A percentile compares a stretch with the other conserved stretches of the same genome.
phyloP scores from a whole-genome alignment of 2,329 filamentous ascomycete species.

The Cercospora sojina region DNA sequence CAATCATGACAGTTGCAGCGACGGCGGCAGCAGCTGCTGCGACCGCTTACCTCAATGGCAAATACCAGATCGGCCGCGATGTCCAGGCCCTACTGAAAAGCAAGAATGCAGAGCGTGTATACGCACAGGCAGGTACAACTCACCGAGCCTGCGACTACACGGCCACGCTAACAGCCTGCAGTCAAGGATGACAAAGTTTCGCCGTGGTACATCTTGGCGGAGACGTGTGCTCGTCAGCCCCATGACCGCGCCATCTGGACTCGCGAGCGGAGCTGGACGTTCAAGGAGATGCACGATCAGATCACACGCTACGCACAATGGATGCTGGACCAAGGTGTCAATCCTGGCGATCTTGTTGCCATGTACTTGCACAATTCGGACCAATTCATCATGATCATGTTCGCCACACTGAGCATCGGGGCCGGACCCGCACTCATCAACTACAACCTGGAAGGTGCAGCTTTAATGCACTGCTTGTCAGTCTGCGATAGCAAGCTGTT shows the following conservation, averaged over 20 bases:
- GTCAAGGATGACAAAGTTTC: conserved; percentile 29
- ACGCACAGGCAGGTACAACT: conserved; percentile 50
- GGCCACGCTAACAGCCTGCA: not conserved
- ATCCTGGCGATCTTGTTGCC: conserved; percentile 37
- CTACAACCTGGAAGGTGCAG: conserved; percentile 38
- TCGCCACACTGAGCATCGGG: conserved; percentile 34
- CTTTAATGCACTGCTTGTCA: conserved; percentile 40
- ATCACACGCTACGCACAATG: conserved; percentile 62
- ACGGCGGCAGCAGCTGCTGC: conserved; percentile 32
- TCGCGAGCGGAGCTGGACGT: conserved; percentile 56
- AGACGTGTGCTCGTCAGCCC: conserved; percentile 40
- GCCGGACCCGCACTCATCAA: conserved; percentile 39
- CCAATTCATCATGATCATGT: conserved; percentile 35
- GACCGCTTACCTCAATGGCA: conserved; percentile 64
- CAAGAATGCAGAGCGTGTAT: conserved; percentile 48
- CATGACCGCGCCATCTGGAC: conserved; percentile 64
- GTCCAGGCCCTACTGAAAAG: conserved; percentile 46
- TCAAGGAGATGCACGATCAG: conserved; percentile 54
- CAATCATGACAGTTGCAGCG: conserved; percentile 6
- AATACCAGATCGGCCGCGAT: conserved; percentile 65
- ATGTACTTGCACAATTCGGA: conserved; percentile 36
- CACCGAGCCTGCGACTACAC: not conserved
- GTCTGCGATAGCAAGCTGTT: conserved; percentile 42
- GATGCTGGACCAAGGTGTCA: conserved; percentile 48
- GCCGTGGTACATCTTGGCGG: conserved; percentile 32